Evolutionary conservation across 257 asterid genomes (phyloP).

Genomic region (Avicennia marina): DNA sequence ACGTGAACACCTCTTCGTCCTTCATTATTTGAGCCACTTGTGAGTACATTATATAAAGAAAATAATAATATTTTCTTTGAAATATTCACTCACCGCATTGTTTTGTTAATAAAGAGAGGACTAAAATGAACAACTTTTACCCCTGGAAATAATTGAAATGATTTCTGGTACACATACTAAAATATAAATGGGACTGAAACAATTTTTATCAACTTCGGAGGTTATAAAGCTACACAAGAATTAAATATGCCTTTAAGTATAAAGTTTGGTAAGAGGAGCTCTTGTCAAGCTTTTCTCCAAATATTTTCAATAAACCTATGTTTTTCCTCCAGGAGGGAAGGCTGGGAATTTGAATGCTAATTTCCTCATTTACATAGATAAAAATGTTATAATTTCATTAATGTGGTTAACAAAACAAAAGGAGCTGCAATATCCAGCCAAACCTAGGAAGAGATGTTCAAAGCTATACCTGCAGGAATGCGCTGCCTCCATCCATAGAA

Average conservation of each 20-base stretch:
- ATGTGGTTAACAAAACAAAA: too few species aligned
- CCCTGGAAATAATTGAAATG: too few species aligned
- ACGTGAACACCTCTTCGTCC: neutral
- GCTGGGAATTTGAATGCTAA: too few species aligned
- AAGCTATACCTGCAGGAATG: too few species aligned
- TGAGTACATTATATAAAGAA: neutral
- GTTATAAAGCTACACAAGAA: too few species aligned
- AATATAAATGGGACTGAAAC: neutral
- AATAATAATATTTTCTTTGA: too few species aligned
- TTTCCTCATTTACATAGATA: too few species aligned
- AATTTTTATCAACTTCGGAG: neutral
- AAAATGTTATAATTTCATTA: too few species aligned
- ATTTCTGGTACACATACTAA: neutral
- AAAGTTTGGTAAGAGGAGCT: neutral
- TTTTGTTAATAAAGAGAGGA: neutral
- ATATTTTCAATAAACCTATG: neutral
- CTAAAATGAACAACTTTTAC: neutral
- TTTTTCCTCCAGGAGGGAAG: too few species aligned
- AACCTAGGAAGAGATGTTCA: too few species aligned
- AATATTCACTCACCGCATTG: neutral
- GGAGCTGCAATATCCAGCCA: too few species aligned
- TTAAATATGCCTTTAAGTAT: neutral
- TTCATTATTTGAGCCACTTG: neutral
- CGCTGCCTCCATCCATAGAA: too few species aligned
- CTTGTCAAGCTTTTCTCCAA: neutral